Conservation (phyloP, 768 basidiomycete species). For the Tricholoma matsutake region DNA sequence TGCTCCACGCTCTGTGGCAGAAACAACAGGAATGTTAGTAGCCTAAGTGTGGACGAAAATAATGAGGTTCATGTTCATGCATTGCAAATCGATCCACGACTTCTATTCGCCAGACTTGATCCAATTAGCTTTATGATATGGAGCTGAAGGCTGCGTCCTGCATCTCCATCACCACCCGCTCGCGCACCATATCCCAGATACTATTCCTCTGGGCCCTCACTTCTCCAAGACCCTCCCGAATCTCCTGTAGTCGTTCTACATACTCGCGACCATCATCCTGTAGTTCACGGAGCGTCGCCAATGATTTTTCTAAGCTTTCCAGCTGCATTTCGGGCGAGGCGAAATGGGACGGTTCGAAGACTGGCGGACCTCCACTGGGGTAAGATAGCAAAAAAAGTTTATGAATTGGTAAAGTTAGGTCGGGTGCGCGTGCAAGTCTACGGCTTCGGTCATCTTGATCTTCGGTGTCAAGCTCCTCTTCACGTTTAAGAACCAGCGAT, state of each 20-base stretch:
- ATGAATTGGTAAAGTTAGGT: conserved; percentile 61
- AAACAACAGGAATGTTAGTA: background rate
- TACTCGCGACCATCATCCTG: conserved; percentile 88
- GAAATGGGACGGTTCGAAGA: conserved; percentile 62
- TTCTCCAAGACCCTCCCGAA: conserved; percentile 77
- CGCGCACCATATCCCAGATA: conserved; percentile 76
- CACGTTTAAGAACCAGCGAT: conserved; percentile 61
- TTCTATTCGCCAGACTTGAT: background rate
- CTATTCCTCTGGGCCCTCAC: conserved; percentile 66
- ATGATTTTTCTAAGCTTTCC: conserved; percentile 69
- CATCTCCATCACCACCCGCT: conserved; percentile 71
- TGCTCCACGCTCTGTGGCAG: background rate
- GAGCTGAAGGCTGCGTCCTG: conserved; percentile 56
- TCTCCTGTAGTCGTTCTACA: conserved; percentile 79
- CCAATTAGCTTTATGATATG: conserved; percentile 16
- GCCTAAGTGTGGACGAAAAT: background rate
- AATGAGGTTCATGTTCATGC: background rate
- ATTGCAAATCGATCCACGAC: background rate
- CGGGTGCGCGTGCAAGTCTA: conserved; percentile 57
- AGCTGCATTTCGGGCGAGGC: conserved; percentile 62
- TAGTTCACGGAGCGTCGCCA: conserved; percentile 72
- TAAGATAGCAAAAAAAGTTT: conserved; percentile 62
- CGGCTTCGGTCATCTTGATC: conserved; percentile 38
- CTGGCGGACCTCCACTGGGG: conserved; percentile 42
- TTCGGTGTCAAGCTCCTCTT: conserved; percentile 57